These are phyloP conservation scores for Drechslera avenae DNA, from an alignment of 2,329 filamentous ascomycete species.

Conservation along the genomic window DNA sequence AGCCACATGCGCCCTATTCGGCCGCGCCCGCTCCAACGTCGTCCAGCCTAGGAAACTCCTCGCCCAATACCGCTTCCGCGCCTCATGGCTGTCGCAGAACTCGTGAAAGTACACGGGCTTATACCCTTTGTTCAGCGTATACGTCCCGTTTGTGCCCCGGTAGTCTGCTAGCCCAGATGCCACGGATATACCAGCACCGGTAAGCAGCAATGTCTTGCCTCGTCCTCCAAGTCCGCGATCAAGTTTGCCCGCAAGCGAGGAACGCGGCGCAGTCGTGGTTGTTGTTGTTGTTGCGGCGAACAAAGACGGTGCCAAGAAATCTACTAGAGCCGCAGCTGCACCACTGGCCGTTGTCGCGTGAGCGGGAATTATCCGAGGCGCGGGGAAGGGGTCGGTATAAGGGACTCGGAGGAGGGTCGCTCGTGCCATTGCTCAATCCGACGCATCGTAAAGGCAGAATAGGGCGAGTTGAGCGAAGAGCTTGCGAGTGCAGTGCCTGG, in stretches of 20 bases:
- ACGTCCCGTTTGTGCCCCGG: slow-evolving; percentile 85
- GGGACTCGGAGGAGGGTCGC: slow-evolving; percentile 77
- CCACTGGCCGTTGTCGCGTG: slow-evolving; percentile 72
- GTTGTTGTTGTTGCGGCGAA: slow-evolving; percentile 19
- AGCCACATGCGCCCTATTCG: slow-evolving; percentile 80
- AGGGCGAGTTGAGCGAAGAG: too few relatives aligned
- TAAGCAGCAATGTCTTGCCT: slow-evolving; percentile 67
- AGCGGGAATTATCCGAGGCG: slow-evolving; percentile 74
- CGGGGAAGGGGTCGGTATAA: slow-evolving; percentile 81
- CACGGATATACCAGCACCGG: slow-evolving; percentile 91
- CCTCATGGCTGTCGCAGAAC: slow-evolving; percentile 80
- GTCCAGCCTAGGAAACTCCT: slow-evolving; percentile 93
- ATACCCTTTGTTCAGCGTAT: slow-evolving; percentile 87
- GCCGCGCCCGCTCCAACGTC: slow-evolving; percentile 74
- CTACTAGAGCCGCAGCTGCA: slow-evolving; percentile 75
- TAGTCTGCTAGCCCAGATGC: slow-evolving; percentile 94
- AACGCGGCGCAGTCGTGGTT: background rate
- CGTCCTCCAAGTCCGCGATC: slow-evolving; percentile 32
- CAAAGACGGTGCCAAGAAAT: slow-evolving; percentile 68
- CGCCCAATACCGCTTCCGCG: slow-evolving; percentile 93
- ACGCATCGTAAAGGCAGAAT: background rate
- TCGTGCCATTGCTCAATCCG: slow-evolving; percentile 55
- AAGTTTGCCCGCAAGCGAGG: slow-evolving; percentile 4
- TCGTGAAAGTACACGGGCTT: slow-evolving; percentile 93
- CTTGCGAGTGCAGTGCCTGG: background rate